These are phyloP conservation scores for Tothia fuscella DNA, from an alignment of 2,329 filamentous ascomycete species.

Conservation along the genomic window DNA sequence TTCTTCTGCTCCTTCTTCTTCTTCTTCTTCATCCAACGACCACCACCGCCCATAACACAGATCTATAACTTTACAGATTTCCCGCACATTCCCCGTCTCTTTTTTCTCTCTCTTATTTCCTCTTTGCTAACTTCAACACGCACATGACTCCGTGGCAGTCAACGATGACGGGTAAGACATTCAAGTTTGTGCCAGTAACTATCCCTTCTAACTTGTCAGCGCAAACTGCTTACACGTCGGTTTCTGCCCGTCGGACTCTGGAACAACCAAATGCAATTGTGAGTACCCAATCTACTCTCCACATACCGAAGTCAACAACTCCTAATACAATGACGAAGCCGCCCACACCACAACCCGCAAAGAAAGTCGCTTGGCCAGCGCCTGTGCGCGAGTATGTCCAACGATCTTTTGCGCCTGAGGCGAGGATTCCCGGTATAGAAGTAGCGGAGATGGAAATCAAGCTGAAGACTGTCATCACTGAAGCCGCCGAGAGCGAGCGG, in stretches of 20 bases:
- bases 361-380: conserved; percentile 8
- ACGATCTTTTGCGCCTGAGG: conserved; percentile 69
- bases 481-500: conserved; percentile 60
- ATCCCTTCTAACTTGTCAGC: background rate
- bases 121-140: background rate
- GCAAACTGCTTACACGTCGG: conserved; percentile 31
- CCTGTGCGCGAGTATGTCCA: conserved; percentile 83
- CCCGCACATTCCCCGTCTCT: too few species aligned
- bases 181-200: background rate
- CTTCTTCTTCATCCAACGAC: too few species aligned
- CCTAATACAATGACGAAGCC: conserved; percentile 12
- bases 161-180: conserved; percentile 7
- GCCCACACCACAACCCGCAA: conserved; percentile 45
- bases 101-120: too few species aligned
- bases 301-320: background rate
- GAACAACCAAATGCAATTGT: conserved; percentile 15
- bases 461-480: conserved; percentile 73
- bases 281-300: conserved; percentile 2
- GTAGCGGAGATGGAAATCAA: conserved; percentile 65
- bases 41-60: too few species aligned
- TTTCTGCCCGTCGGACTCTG: conserved; percentile 32
- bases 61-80: too few species aligned
- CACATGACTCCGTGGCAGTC: background rate
- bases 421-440: conserved; percentile 36
- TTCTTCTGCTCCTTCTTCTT: too few species aligned